Evolutionary conservation across 2,329 filamentous ascomycete species (phyloP), one percentile per base, ranked within the genome.

Genomic region (Colletotrichum sp.): DNA sequence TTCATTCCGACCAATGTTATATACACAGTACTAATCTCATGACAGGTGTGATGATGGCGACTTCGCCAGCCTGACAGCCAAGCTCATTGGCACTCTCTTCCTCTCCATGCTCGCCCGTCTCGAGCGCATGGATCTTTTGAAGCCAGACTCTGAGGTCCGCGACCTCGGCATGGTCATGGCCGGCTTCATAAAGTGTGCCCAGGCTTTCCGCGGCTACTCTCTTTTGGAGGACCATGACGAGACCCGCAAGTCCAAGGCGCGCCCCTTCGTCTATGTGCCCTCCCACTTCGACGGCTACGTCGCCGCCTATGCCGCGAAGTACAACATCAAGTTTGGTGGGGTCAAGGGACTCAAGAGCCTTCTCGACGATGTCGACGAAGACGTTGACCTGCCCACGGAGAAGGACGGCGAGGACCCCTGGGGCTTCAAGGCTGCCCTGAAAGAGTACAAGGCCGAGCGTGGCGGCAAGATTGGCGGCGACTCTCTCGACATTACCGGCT

Each of bases 81-180:
- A 48, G 12, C 79, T 81, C 10, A 36, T 79, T 1, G 81, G 81
- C 44, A 80, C 80, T 34, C 79, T 85, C 80, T 85, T 88, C 78
- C 79, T 88, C n/a, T 71, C 81, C 28, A 85, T 84, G 81, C 82
- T 88, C 12, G 83, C 84, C 6, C 80, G 76, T 18, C 81, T 88
- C 24, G 84, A 86, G 66, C 74, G 76, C 26, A 72, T 82, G 15
- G 75, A 75, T 6, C 79, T 85, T 13, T 80, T 88, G 5, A 79
- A 80, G 8, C 76, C 82, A 12, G 80, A 81, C 32, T 84, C 84
- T 1, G 83, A 85, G 26, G 79, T 86, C 24, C 80, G 81, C 69
- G 85, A 84, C 71, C 77, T 88, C 2, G 84, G 83, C 34, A 77
- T 81, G 24, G 79, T 86, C 26, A 87, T 88, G 84, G 82, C 81